Evolutionary conservation across 768 basidiomycete species (phyloP), one percentile per base, ranked within the genome.

Genomic region (Pleurotus pulmonarius): DNA sequence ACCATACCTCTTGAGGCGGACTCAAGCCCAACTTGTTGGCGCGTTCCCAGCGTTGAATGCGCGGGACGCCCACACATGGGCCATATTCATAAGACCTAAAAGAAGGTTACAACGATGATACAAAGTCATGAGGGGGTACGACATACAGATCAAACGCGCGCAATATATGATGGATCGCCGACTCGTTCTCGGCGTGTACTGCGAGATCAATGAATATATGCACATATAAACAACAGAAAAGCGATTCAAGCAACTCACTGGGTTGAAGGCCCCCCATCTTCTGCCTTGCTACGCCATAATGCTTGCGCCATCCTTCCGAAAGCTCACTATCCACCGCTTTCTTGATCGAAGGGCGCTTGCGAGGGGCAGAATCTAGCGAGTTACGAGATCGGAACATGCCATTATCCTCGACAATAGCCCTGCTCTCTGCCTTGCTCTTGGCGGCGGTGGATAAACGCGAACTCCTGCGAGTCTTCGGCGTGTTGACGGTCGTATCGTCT

Each of bases 31-130:
- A 75, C 8, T 79, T 77, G 24, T 85, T 68, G 0, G 95, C 95
- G 48, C 94, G 79, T 65, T 94, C 83, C 92, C 94, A 98, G 39
- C 95, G 78, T 59, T 94, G 85, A 12, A 96, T 71, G 25, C 94
- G 83, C n/a, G 85, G 81, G 54, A 92, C 79, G 0, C 91, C 89
- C 18, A 87, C 73, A 60, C 87, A 91, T 2, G 91, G 92, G 0
- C 92, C 92, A 64, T 85, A 94, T 60, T 90, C 83, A 56, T 87
- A 88, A 1, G 85, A 82, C 66, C 89, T 91, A 47, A 7, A 15
- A 16, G 6, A 46, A 20, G 7, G 20, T 44, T 11, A 52, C 1
- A 44, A 46, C 26, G 15, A 15, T 44, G 26, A 39, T 6, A 0
- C 25, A n/a, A 4, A 24, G 45, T 24, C 56, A 38, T n/a, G n/a